Base-by-base conservation (phyloP, 805 yeast species). In the Metschnikowia sp. region DNA sequence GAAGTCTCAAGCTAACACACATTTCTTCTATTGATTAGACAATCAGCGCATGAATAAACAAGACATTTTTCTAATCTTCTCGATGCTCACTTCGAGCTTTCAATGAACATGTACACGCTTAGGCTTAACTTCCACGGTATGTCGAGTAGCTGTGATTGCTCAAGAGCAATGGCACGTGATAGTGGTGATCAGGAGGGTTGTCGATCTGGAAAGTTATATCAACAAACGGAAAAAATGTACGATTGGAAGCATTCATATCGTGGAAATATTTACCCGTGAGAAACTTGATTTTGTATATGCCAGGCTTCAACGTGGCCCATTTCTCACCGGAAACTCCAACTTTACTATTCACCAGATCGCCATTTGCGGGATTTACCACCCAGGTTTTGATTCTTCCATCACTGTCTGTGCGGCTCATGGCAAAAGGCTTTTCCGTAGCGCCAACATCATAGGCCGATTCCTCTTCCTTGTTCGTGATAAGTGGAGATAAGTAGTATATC, bases 121-220 rank as follows among this genome's bases (percentile, higher is more conserved):
- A 22, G 26, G 26, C 26, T 43, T 55, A 85, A 60, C 87, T 81
- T 2, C 98, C 98, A 47, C 97, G 77, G 69, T 91, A 91, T 0
- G 97, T 91, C 6, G 96, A 81, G 69, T 90, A 91, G 32, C 96
- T 85, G 67, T 85, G 88, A 61, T 88, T 88, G 38, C 96, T 83
- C 48, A 91, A 70, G 45, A 91, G 75, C 51, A 91, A 69, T 0
- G 98, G 98, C 45, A 91, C 85, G 63, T 91, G 98, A 66, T 89
- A 91, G 63, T 91, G 98, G 34, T 79, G 70, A 50, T 84, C 88
- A 0, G 88, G 84, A 0, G 86, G 86, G 52, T 75, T 73, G 7
- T 75, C 76, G 3, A 91, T 80, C 30, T 77, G 77, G 61, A 91
- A 91, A 0, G 76, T 72, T 35, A 91, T 86, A 50, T 91, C 97